Base-by-base conservation (phyloP, 2,329 filamentous ascomycete species). In the Malbranchea zuffiana region DNA sequence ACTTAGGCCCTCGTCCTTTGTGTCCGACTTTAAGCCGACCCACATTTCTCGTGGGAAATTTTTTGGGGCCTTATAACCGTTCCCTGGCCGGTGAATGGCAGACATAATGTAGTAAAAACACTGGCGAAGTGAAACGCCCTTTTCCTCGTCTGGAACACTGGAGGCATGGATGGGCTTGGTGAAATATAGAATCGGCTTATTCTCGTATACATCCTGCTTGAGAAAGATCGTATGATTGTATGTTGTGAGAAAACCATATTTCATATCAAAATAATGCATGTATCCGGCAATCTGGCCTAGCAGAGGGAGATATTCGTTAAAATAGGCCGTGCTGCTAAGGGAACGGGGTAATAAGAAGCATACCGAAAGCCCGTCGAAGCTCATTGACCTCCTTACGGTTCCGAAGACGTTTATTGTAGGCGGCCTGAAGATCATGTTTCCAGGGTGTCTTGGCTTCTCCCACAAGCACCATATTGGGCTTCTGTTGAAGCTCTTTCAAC, bases 401-500 rank as follows among this genome's bases (percentile, higher is more conserved):
- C 5, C 16, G 16, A 21, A 36, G 7, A 6, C 24, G 24, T 3
- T 3, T 25, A 12, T 16, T 21, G 17, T 23, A 38, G 15, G 3
- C 4, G 10, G 20, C 8, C 4, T 23, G 3, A 31, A 44, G 23
- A 10, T 41, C 18, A 35, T 44, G 42, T 6, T 33, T 39, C 42
- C 39, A 44, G 3, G 38, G 34, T 7, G 39, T 44, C 21, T 44
- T 44, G 10, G 35, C 42, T 37, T 44, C 38, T 12, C 42, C 42
- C 11, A 44, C 23, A 24, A 44, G 11, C 12, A 16, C 11, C 34
- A 45, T 19, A 2, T 23, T n/a, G 6, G 28, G 36, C 17, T 30
- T 8, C 10, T 19, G 19, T 7, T 26, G 13, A 19, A 37, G 35
- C 6, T 24, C 20, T 3, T 5, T 30, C 29, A 25, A 13, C 16